These are phyloP conservation scores for Tuber borchii DNA, from an alignment of 495 filamentous ascomycete species.

Conservation along the genomic window DNA sequence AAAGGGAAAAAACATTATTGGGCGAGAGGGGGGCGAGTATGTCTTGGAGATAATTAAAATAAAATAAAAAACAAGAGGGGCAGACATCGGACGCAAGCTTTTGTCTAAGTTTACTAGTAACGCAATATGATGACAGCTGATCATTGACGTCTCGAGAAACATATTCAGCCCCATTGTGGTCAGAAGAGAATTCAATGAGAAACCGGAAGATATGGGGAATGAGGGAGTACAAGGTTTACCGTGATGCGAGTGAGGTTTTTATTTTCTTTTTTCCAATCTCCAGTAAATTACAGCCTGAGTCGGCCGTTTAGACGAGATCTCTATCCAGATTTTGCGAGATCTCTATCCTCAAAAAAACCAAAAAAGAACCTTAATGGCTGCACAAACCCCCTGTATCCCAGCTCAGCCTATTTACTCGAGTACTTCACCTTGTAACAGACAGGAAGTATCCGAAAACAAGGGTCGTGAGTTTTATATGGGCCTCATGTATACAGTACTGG, in stretches of 20 bases:
- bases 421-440: too few relatives aligned
- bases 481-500: too few relatives aligned
- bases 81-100: slow-evolving; percentile 3
- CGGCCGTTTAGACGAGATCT: neutral
- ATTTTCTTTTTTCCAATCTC: neutral
- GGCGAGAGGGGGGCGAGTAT: neutral
- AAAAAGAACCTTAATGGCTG: neutral
- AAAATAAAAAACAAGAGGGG: neutral
- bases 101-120: neutral
- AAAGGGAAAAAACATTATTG: neutral
- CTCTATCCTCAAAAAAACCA: neutral
- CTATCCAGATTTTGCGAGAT: neutral
- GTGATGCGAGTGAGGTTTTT: neutral
- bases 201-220: neutral
- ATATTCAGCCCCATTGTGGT: neutral
- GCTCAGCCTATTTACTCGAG: neutral
- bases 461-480: neutral
- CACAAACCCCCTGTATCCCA: neutral
- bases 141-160: neutral
- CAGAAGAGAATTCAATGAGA: neutral
- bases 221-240: neutral
- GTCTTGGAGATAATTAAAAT: neutral
- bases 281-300: neutral
- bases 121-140: neutral
- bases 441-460: neutral